Evolutionary conservation across 2,329 filamentous ascomycete genomes (phyloP), one percentile per base, ranked within the genome.

Genomic region (Fusarium torulosum): DNA sequence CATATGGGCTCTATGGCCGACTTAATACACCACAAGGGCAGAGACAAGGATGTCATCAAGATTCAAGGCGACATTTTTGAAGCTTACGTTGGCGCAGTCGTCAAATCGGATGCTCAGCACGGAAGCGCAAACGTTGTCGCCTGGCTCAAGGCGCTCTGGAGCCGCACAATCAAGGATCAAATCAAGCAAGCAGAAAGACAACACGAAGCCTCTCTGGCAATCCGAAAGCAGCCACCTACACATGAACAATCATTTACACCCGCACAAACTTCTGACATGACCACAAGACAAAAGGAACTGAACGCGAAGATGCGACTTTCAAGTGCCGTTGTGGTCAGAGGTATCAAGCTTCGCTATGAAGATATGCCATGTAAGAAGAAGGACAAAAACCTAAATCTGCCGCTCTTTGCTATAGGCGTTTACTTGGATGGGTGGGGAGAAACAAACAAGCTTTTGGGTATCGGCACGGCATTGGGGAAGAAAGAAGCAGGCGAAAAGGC

Each of bases 21-120:
- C 7, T 51, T 71, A 7, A 72, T 75, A 10, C 68, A 65, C 20
- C 72, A 72, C 15, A 74, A 66, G 13, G 75, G 76, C 7, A 84
- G 73, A 56, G 78, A 74, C 75, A 89, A 85, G 75, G 85, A 84
- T 41, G 83, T 86, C 61, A 85, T 82, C 15, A 97, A 97, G 77
- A 88, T 93, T 11, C 84, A 91, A 56, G 94, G 90, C 10, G 95
- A 98, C 75, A 85, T 97, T 19, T 96, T 97, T 72, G 95, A 98
- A 77, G 91, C 95, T 0, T 97, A 96, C 71, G 87, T 97, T 17
- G 94, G 91, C 10, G 94, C 91, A 4, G 79, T 94, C 7, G 85
- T 97, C 33, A 80, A 93, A 3, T 89, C 90, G 1, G 86, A 93
- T 71, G 83, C 88, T 0, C 78, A 80, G 4, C 76, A 87, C 45